Evolutionary conservation across 2,329 filamentous ascomycete genomes (phyloP), one percentile per base, ranked within the genome.

Genomic region (Colletotrichum coccodes): DNA sequence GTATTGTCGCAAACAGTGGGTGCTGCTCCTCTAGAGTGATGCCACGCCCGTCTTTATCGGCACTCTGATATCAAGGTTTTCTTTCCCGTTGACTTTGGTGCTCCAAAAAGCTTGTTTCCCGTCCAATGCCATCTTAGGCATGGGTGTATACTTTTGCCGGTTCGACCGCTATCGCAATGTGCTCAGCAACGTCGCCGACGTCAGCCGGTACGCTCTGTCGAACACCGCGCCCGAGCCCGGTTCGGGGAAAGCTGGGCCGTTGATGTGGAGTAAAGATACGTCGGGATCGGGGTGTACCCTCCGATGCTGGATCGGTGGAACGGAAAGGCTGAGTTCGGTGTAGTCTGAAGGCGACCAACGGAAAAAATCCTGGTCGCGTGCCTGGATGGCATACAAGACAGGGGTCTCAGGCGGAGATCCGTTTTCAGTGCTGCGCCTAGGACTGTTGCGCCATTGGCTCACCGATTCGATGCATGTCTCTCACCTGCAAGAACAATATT

Each of bases 371-470:
- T 46, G 40, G 56, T 16, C 36, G 30, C 6, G 6, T 26, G 58
- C 4, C 21, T 47, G 38, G 18, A 18, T 57, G 34, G 18, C 18
- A 36, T 50, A 18, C 36, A 40, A 34, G 28, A 58, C 53, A 64
- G 32, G 34, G 60, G 38, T 53, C 26, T 32, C 40, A 26, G 18
- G 12, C 46, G 23, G 47, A 12, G 38, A 32, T 23, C 42, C 42
- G 16, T 36, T 32, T n/a, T 46, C 40, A 44, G 36, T 14, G 47
- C 21, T 32, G 50, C 47, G 42, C 32, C 23, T 16, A 12, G 36
- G 63, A 23, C 21, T n/a, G 44, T 14, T 42, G 53, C 46, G 21
- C 64, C 18, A 65, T 64, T 65, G 61, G 61, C 40, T 40, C 44
- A 47, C 49, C 32, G 18, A 42, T 47, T 58, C 14, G 52, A 34